Evolutionary conservation across 2,329 filamentous ascomycete genomes (phyloP).

Genomic region (Zalaria sp.): DNA sequence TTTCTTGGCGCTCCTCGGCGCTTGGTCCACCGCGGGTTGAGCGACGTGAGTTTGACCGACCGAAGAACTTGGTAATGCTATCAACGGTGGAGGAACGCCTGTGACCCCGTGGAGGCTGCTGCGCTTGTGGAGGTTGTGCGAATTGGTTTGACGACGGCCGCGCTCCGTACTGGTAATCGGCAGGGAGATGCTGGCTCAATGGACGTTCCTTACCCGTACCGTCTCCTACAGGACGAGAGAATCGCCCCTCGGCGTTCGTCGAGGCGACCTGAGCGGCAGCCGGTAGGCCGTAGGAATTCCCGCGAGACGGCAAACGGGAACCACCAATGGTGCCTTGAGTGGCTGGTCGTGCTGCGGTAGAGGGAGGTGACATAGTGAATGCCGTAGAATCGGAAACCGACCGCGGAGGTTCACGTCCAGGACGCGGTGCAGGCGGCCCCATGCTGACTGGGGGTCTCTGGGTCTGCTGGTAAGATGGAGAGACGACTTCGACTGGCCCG

Average conservation of each 20-base stretch:
- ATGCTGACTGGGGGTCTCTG: slow-evolving; percentile 10
- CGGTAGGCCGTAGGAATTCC: slow-evolving; percentile 73
- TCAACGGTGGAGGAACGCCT: slow-evolving; percentile 46
- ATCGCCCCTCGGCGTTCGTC: slow-evolving; percentile 77
- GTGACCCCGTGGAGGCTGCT: slow-evolving; percentile 44
- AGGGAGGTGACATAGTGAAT: slow-evolving; percentile 25
- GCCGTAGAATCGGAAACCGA: slow-evolving; percentile 33
- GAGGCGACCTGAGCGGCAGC: slow-evolving; percentile 74
- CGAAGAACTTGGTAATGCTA: slow-evolving; percentile 66
- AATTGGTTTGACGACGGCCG: slow-evolving; percentile 33
- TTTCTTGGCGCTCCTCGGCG: slow-evolving; percentile 23
- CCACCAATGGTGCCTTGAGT: slow-evolving; percentile 65
- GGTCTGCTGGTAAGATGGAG: slow-evolving; percentile 4
- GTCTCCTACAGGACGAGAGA: slow-evolving; percentile 59
- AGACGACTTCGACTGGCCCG: slow-evolving; percentile 31
- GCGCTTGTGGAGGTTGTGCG: slow-evolving; percentile 40
- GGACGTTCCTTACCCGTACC: slow-evolving; percentile 40
- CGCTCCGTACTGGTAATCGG: slow-evolving; percentile 40
- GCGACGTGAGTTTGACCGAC: slow-evolving; percentile 39
- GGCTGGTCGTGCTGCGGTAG: slow-evolving; percentile 42
- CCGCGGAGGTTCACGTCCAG: slow-evolving; percentile 34
- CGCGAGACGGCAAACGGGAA: slow-evolving; percentile 53
- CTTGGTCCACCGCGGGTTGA: slow-evolving; percentile 9
- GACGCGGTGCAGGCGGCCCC: slow-evolving; percentile 21
- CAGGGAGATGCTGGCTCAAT: slow-evolving; percentile 36